Conservation (phyloP, 2,329 filamentous ascomycete species). For the Plectosphaerella cucumerina region DNA sequence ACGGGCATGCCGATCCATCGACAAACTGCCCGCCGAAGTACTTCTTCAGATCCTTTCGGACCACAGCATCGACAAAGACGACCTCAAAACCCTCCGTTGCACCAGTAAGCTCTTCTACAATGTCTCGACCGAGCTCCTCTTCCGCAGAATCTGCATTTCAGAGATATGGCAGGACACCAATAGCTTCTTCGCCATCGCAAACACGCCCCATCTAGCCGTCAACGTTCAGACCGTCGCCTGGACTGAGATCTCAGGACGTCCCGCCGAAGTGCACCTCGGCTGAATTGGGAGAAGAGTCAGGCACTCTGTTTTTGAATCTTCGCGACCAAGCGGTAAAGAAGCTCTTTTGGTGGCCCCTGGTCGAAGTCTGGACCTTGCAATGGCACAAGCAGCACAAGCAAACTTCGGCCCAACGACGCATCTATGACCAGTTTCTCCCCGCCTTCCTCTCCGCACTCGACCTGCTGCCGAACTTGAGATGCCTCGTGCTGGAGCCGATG, state of each 20-base stretch:
- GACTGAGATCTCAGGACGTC: background rate
- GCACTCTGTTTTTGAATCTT: background rate
- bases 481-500: too few relatives aligned
- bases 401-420: too few relatives aligned
- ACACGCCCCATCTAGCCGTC: background rate
- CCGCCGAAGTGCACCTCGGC: background rate
- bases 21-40: background rate
- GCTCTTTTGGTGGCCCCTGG: background rate
- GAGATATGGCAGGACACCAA: background rate
- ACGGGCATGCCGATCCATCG: too few relatives aligned
- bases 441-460: too few relatives aligned
- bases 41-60: background rate
- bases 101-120: background rate
- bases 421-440: too few relatives aligned
- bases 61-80: background rate
- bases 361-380: background rate
- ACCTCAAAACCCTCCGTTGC: background rate
- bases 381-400: too few relatives aligned
- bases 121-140: background rate
- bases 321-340: background rate
- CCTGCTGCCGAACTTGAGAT: too few relatives aligned
- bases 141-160: background rate
- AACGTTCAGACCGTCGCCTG: background rate
- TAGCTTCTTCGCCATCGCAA: background rate
- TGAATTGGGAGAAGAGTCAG: background rate